Base-by-base conservation (phyloP, 2,329 filamentous ascomycete genomes). In the Sclerotinia subarctica region DNA sequence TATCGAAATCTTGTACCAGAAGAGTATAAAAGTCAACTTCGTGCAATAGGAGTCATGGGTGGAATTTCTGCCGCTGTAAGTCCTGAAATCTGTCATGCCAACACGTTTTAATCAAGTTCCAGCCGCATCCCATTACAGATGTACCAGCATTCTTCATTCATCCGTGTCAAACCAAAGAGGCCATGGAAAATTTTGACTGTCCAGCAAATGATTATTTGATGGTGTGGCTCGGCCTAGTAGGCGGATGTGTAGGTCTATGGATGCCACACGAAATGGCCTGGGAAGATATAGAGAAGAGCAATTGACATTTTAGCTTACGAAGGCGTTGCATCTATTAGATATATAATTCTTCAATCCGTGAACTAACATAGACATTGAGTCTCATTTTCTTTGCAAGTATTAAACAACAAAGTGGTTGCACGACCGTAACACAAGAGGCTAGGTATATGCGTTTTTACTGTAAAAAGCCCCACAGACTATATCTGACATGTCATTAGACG, bases 191-290 rank as follows among this genome's bases (percentile, higher is more conserved):
- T 64, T 88, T 93, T 74, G 71, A 75, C 52, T 88, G 86, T 74
- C 78, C 83, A 76, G 81, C 83, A 77, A 79, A 88, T 74, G 83
- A 89, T 74, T 98, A 98, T 81, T 83, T 98, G 76, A 86, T 93
- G 80, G 81, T 93, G 67, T 98, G 94, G 94, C 83, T 97, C 70
- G 94, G 94, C n/a, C 81, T 96, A 68, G 87, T 96, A 56, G 94
- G 94, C 69, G 87, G 87, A 64, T 89, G 88, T 73, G 90, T 97
- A 52, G 91, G 92, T 68, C 82, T 98, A 72, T 88, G 88, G 84
- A 82, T 96, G 71, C 92, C 92, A 68, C 85, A 86, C 75, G 86
- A 89, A 76, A 85, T 94, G 85, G 85, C 65, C 8, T 26, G 5
- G 21, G 65, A 63, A 62, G 56, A 63, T 32, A 26, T 51, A 63